Evolutionary conservation across 169 alveolate genomes (phyloP), one percentile per base, ranked within the genome.

Genomic region (Eimeria maxima): DNA sequence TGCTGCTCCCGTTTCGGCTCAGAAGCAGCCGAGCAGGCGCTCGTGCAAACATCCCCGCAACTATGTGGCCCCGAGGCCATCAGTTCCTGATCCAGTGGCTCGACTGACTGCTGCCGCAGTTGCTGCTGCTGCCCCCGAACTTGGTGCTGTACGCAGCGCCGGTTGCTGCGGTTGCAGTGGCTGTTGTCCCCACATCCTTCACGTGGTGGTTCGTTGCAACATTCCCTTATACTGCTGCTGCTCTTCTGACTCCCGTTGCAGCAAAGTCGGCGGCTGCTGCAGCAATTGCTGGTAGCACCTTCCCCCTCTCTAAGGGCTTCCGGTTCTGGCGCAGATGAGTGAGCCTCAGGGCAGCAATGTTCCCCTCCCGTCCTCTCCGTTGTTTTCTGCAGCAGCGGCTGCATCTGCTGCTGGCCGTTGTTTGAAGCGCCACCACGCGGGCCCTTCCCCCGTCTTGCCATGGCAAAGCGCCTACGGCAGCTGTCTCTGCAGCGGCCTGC

Each of bases 391-490:
- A 60, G 94, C 81, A 20, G 81, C 13, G 44, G 94, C 50, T 42
- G 81, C 65, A 42, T 22, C 81, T 44, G 94, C 57, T 60, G 92
- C 83, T 65, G 94, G 16, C 65, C 45, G 20, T n/a, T 47, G 45
- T 57, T 47, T 65, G 45, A 81, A 24, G 78, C 94, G 45, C 47
- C 45, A 42, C 81, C 60, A n/a, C 94, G 81, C 83, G 81, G 44
- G 65, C 94, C 94, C 81, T 60, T 87, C 81, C 83, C 94, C 53
- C 81, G 57, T 29, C 94, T 65, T 87, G 94, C 81, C 81, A 65
- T 65, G 81, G 94, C 94, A 22, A 7, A 38, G 29, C 44, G 24
- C 44, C 83, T 45, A 22, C 1, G 24, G 63, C 65, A 33, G 65
- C 83, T 65, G 78, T 38, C 78, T 57, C 45, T 38, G 83, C 63